Evolutionary conservation across 805 yeast species (phyloP).

Genomic region (Suhomyces xylopsoci): DNA sequence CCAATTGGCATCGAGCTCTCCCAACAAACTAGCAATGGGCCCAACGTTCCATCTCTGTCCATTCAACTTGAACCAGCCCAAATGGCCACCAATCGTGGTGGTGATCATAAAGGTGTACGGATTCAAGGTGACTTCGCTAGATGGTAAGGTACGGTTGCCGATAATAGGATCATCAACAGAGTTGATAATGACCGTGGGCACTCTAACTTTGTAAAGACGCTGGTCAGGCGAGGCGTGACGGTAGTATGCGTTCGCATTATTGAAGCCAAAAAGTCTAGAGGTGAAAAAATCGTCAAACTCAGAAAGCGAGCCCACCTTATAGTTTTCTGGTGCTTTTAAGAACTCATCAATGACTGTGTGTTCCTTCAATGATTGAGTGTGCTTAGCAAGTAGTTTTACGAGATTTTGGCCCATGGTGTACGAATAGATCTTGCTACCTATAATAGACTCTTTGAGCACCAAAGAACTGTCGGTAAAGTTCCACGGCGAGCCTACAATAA

Average conservation of each 20-base stretch:
- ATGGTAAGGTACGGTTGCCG: slow-evolving; percentile 51
- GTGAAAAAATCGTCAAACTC: slow-evolving; percentile 67
- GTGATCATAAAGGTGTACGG: slow-evolving; percentile 58
- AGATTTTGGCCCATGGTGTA: slow-evolving; percentile 43
- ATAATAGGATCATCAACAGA: slow-evolving; percentile 69
- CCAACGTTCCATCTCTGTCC: slow-evolving; percentile 39
- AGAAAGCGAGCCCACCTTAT: slow-evolving; percentile 35
- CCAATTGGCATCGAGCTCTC: slow-evolving; percentile 28
- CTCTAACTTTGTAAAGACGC: slow-evolving; percentile 51
- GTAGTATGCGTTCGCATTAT: slow-evolving; percentile 60
- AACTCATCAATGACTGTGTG: slow-evolving; percentile 24
- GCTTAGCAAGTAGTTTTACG: slow-evolving; percentile 28
- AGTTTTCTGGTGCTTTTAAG: slow-evolving; percentile 27
- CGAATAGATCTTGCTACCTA: slow-evolving; percentile 40
- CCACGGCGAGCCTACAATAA: slow-evolving; percentile 69
- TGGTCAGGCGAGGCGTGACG: slow-evolving; percentile 61
- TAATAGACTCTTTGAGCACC: slow-evolving; percentile 35
- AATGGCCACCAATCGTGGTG: slow-evolving; percentile 71
- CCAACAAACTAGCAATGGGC: slow-evolving; percentile 34
- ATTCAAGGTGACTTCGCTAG: slow-evolving; percentile 45
- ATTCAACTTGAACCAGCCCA: slow-evolving; percentile 45
- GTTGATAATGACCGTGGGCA: slow-evolving; percentile 60
- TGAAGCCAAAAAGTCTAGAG: slow-evolving; percentile 59
- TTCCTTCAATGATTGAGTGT: slow-evolving; percentile 25
- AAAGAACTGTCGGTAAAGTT: slow-evolving; percentile 57